These are phyloP conservation scores for Fusarium sp. DNA, from an alignment of 2,329 filamentous ascomycete genomes.

Conservation along the genomic window DNA sequence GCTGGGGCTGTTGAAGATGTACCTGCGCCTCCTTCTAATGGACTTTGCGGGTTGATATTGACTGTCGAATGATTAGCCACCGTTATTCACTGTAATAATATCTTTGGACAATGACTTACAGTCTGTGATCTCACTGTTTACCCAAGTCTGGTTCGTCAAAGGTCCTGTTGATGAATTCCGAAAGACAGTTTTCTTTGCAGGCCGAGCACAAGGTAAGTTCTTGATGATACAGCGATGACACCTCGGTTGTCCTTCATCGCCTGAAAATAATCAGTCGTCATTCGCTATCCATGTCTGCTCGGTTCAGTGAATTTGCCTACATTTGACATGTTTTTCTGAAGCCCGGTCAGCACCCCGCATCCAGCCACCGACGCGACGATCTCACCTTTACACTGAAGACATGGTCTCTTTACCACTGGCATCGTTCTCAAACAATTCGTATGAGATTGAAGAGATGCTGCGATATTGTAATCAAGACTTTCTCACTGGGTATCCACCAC, in stretches of 20 bases:
- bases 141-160: conserved; percentile 52
- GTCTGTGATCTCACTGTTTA: conserved; percentile 48
- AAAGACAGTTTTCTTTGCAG: conserved; percentile 51
- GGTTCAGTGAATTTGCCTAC: conserved; percentile 19
- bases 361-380: neutral
- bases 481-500: conserved; percentile 20
- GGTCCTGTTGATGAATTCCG: conserved; percentile 48
- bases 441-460: neutral
- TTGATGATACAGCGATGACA: conserved; percentile 50
- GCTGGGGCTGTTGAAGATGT: neutral
- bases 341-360: conserved; percentile 17
- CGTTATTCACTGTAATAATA: accelerated
- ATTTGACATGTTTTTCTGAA: conserved; percentile 51
- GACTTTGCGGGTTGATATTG: conserved; percentile 6
- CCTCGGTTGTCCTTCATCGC: conserved; percentile 52
- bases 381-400: conserved; percentile 51
- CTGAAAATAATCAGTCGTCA: conserved; percentile 29
- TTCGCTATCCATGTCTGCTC: accelerated
- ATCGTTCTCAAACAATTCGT: conserved; percentile 28
- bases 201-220: conserved; percentile 48
- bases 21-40: neutral
- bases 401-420: conserved; percentile 49
- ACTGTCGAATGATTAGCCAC: neutral
- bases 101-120: conserved; percentile 41
- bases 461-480: conserved; percentile 4